Percentiles rank a stretch among this genome's conserved stretches.
These are phyloP conservation scores for Nigrospora osmanthi DNA, from an alignment of 2,329 filamentous ascomycete species.

Conservation along the genomic window DNA sequence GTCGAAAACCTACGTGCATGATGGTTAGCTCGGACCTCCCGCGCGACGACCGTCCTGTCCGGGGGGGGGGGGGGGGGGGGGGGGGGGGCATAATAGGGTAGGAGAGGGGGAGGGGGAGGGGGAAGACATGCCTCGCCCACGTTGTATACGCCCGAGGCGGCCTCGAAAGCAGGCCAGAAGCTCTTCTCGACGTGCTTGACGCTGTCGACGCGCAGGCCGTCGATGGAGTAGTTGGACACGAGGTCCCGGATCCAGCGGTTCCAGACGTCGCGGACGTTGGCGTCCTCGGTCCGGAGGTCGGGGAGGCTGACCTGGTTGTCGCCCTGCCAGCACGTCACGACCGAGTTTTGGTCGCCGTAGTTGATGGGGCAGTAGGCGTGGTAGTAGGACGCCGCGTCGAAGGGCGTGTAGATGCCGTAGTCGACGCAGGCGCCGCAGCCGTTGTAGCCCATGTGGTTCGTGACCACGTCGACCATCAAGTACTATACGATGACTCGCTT, in stretches of 20 bases:
- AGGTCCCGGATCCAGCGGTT: constrained; percentile 38
- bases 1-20: constrained; percentile 24
- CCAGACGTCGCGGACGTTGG: constrained; percentile 32
- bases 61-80: no score
- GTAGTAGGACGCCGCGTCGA: constrained; percentile 44
- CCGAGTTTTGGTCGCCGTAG: constrained; percentile 35
- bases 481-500: constrained; percentile 27
- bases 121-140: constrained; percentile 33
- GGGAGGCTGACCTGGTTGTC: constrained; percentile 35
- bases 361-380: constrained; percentile 46
- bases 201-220: constrained; percentile 42
- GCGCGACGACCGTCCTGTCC: no score
- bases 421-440: constrained; percentile 39
- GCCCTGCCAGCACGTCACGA: constrained; percentile 41
- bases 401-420: constrained; percentile 46
- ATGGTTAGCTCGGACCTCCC: no score
- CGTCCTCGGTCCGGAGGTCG: constrained; percentile 35
- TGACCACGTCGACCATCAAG: constrained; percentile 53
- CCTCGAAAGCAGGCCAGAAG: constrained; percentile 37
- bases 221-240: constrained; percentile 43
- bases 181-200: constrained; percentile 37
- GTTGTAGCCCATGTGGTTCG: constrained; percentile 48
- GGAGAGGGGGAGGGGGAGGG: no score
- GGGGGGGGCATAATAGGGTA: no score
- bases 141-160: constrained; percentile 37